These are phyloP conservation scores for Strobilomyces confusus DNA, from an alignment of 768 basidiomycete species.

Conservation along the genomic window DNA sequence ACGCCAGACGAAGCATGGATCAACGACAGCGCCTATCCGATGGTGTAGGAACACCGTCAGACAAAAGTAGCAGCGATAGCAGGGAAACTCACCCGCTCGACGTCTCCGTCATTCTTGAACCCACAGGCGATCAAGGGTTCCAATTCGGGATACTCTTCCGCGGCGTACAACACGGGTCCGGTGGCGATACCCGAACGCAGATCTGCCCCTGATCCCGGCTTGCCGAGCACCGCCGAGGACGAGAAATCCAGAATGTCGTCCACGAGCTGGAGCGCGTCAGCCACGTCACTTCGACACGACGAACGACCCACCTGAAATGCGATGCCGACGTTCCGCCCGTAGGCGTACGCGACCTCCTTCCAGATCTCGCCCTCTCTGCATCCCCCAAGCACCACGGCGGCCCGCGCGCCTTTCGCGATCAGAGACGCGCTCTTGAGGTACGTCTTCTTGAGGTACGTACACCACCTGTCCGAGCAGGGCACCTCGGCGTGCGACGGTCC, in stretches of 20 bases:
- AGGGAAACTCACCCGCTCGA: slow-evolving; percentile 56
- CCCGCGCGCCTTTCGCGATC: slow-evolving; percentile 43
- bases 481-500: slow-evolving; percentile 29
- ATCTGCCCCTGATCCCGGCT: slow-evolving; percentile 81
- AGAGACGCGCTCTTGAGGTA: slow-evolving; percentile 37
- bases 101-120: slow-evolving; percentile 74
- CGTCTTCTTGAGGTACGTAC: slow-evolving; percentile 82
- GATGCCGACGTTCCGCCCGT: slow-evolving; percentile 3
- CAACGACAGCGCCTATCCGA: slow-evolving; percentile 56
- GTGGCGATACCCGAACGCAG: slow-evolving; percentile 80
- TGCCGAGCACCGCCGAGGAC: slow-evolving; percentile 73
- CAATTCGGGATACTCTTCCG: slow-evolving; percentile 77
- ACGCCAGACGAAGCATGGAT: slow-evolving; percentile 63
- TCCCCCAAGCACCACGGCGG: slow-evolving; percentile 86
- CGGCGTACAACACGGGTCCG: slow-evolving; percentile 82
- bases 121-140: slow-evolving; percentile 74
- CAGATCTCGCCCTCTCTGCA: slow-evolving; percentile 70
- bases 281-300: background rate
- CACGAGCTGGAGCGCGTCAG: slow-evolving; percentile 59
- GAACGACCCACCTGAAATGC: background rate
- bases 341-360: slow-evolving; percentile 84
- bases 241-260: slow-evolving; percentile 96
- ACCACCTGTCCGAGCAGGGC: slow-evolving; percentile 53
- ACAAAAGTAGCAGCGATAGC: background rate
- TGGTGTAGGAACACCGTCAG: background rate